Conservation (phyloP, 2,329 filamentous ascomycete species). For the Pyrenophora teres region DNA sequence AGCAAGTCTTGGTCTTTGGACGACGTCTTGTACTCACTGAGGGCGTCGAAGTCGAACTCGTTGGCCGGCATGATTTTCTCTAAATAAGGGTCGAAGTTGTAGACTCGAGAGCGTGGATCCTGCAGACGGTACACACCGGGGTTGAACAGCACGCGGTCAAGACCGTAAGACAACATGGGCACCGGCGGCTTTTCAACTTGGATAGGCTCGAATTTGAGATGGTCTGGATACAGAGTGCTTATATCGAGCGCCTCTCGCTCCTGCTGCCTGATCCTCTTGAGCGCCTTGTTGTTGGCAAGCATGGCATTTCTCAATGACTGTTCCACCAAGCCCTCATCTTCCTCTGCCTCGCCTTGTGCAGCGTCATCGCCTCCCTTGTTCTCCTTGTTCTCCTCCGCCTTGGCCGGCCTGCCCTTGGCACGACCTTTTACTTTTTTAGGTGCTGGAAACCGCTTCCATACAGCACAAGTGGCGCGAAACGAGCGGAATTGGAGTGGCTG, state of each 20-base stretch:
- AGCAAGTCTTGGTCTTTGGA: conserved; percentile 78
- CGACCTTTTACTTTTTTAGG: neutral
- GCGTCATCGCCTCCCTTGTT: neutral
- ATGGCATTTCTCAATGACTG: conserved; percentile 30
- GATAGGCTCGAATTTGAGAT: conserved; percentile 46
- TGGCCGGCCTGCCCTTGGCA: neutral
- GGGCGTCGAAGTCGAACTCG: conserved; percentile 88
- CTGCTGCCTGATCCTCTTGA: conserved; percentile 6
- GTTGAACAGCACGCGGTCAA: conserved; percentile 94
- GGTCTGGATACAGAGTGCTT: conserved; percentile 27
- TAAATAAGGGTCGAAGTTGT: conserved; percentile 96
- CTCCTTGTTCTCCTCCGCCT: neutral
- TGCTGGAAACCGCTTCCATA: conserved; percentile 2
- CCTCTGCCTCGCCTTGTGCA: neutral
- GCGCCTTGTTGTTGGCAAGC: conserved; percentile 17
- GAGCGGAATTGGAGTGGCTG: conserved; percentile 15
- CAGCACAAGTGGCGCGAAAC: conserved; percentile 21
- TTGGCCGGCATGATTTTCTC: conserved; percentile 88
- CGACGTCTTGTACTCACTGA: conserved; percentile 88
- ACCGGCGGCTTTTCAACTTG: conserved; percentile 57
- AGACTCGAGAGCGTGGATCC: conserved; percentile 84
- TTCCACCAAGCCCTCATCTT: neutral
- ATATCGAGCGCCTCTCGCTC: conserved; percentile 28
- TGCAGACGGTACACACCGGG: conserved; percentile 84
- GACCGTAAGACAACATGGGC: conserved; percentile 70